These are phyloP conservation scores for Parietaria judaica DNA, from an alignment of 306 rosid genomes.

Conservation along the genomic window DNA sequence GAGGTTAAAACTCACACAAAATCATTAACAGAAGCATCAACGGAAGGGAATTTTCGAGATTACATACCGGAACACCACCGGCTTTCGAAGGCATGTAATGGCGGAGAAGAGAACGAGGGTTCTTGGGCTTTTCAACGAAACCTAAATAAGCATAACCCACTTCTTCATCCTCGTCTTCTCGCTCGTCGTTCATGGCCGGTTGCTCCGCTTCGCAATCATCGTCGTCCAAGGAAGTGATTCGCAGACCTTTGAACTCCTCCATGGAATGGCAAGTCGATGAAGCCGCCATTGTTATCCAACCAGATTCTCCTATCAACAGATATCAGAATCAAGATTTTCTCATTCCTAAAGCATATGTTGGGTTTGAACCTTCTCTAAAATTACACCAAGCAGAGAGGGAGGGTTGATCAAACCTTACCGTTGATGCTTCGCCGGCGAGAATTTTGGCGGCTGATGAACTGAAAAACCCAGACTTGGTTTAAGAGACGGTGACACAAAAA, in stretches of 20 bases:
- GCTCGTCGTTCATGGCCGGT: conserved; percentile 33
- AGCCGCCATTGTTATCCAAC: conserved; percentile 22
- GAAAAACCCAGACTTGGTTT: too few species aligned
- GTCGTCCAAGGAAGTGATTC: conserved; percentile 33
- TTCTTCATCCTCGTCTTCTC: conserved; percentile 34
- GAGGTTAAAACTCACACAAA: too few species aligned
- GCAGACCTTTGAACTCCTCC: conserved; percentile 34
- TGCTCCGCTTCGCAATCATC: conserved; percentile 14
- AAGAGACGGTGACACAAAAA: too few species aligned
- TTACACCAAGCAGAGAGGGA: too few species aligned
- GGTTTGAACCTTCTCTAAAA: too few species aligned
- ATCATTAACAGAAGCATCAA: not conserved
- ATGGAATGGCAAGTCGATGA: conserved; percentile 17
- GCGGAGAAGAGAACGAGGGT: conserved; percentile 39
- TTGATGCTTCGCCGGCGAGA: too few species aligned
- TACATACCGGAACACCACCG: conserved; percentile 73
- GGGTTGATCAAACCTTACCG: too few species aligned
- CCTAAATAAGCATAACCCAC: conserved; percentile 45
- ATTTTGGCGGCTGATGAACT: too few species aligned
- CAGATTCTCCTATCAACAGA: not conserved
- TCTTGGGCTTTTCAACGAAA: conserved; percentile 49
- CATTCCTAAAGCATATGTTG: too few species aligned
- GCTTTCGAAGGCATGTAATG: conserved; percentile 83
- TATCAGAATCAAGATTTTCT: not conserved
- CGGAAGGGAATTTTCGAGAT: conserved; percentile 5